Evolutionary conservation across 805 yeast genomes (phyloP), one percentile per base, ranked within the genome.

Genomic region (Lipomyces starkeyi): DNA sequence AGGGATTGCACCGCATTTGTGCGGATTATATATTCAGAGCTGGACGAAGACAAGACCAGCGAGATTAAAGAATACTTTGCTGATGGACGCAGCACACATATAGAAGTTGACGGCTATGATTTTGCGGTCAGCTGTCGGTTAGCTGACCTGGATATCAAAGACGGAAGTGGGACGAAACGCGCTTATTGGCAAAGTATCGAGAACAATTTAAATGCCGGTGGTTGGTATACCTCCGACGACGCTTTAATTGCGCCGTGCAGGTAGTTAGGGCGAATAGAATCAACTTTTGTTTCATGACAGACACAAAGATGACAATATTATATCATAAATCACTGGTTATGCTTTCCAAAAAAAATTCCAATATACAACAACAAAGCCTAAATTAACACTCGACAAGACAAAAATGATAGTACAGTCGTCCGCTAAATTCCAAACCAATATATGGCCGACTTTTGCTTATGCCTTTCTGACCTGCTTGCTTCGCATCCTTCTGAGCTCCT

Each of bases 401-500:
- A 43, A 35, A 43, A 17, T 43, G 49, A 43, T 17, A 17, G 22
- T 43, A 17, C 49, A 5, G 14, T 35, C 40, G 17, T 35, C 40
- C 40, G 13, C 40, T n/a, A 43, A 1, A 17, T n/a, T 11, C 20
- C 22, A n/a, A 22, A 43, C 14, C 20, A n/a, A n/a, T 5, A 43
- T 8, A 8, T 43, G 2, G 20, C 49, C 49, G 17, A 22, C 32
- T 2, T 53, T 27, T n/a, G 7, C 25, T 57, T 53, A 68, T 13
- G 32, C 54, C 37, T 65, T 61, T n/a, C 69, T 61, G 35, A 87
- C 79, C 89, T 88, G 80, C 86, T 87, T 79, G 60, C 34, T 84
- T 88, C 80, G 82, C 84, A 77, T 81, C 80, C 80, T 91, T 91
- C 92, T 88, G 77, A 88, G 91, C 79, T 88, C 91, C 83, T 89